phyloP scores from a whole-genome alignment of 306 rosid genomes.

The Betula pendula region DNA sequence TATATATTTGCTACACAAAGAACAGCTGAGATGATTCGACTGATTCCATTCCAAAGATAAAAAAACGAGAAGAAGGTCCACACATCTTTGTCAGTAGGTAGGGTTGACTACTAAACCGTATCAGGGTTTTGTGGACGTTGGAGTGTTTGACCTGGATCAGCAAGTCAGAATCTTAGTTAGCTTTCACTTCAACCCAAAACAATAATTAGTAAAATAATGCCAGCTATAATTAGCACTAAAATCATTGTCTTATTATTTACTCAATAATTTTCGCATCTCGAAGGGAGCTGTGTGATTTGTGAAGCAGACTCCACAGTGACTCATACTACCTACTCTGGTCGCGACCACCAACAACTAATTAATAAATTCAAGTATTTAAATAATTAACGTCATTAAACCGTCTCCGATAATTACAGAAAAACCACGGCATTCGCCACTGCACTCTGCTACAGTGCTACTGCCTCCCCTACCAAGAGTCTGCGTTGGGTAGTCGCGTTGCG shows the following conservation, averaged over 20 bases:
- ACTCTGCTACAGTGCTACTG: neutral
- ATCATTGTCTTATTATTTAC: neutral
- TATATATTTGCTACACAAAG: too few relatives aligned
- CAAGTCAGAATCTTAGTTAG: conserved; percentile 26
- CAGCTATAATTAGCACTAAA: neutral
- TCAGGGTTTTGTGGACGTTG: conserved; percentile 7
- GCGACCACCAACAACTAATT: neutral
- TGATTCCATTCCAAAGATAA: too few relatives aligned
- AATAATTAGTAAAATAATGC: neutral
- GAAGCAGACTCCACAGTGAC: neutral
- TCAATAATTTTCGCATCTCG: neutral
- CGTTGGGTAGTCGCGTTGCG: neutral
- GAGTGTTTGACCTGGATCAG: neutral
- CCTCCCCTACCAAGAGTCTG: neutral
- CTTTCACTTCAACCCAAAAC: conserved; percentile 34
- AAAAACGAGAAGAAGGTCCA: neutral
- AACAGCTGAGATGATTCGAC: too few relatives aligned
- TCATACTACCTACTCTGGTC: neutral
- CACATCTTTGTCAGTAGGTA: conserved; percentile 2
- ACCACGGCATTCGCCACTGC: neutral
- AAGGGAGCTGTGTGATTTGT: neutral
- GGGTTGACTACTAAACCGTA: conserved; percentile 26
- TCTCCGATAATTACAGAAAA: neutral
- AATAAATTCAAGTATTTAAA: neutral
- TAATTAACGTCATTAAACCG: neutral